Base-by-base conservation (phyloP, 768 basidiomycete species). In the Macrolepiota albuminosa region DNA sequence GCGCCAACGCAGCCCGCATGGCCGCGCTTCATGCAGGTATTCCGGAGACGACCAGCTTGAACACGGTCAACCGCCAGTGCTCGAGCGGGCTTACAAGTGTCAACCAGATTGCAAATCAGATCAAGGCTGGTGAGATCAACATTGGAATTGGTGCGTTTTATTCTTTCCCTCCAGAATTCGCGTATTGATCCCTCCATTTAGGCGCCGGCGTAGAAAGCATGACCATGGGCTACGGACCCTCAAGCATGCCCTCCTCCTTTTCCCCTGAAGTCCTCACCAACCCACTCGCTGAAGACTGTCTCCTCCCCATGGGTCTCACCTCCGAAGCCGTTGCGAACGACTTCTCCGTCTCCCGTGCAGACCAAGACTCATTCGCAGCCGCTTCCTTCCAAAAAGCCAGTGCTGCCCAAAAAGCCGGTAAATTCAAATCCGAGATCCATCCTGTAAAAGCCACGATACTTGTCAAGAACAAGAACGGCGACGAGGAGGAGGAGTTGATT, bases 31-130 rank as follows among this genome's bases (percentile, higher is more conserved):
- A 88, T 66, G 86, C 93, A 54, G 93, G 94, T 6, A 92, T 96
- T 60, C 93, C 93, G 33, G 76, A 86, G 63, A 84, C 86, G 9
- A 76, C 86, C 4, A 73, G 90, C 14, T 67, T 97, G 67, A 86
- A 88, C 74, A 94, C 92, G n/a, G 82, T 95, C 63, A 95, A 97
- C 75, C 81, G 95, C 34, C 93, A 95, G 73, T 96, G 95, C 74
- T 93, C 92, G 1, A 89, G 87, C 40, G 93, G 94, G 43, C 78
- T 97, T 47, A 86, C 89, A 31, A 89, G 91, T 10, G 82, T 95
- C 66, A 85, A 84, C 71, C 84, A 87, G 69, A 88, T 96, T 63
- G 91, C 93, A 33, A 89, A 88, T 69, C 79, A 87, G 69, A 95
- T 97, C 67, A 70, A 74, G 16, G 71, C 81, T 2, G 90, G 92